Percentiles rank a stretch among this genome's conserved stretches.
phyloP scores from a whole-genome alignment of 352 stramenopile genomes.

The Phytophthora kernoviae region DNA sequence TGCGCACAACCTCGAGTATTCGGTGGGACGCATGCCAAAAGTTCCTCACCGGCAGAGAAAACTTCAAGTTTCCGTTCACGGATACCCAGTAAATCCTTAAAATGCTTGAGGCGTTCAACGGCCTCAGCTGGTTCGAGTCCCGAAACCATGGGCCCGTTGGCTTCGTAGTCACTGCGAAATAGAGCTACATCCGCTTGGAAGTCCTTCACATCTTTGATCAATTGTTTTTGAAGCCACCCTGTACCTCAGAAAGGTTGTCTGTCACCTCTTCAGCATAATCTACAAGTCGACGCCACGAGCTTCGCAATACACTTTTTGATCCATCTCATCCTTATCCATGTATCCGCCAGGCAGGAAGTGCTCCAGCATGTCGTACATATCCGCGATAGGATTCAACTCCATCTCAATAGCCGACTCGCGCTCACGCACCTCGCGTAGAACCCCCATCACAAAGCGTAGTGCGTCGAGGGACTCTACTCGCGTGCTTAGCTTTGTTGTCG shows the following conservation, averaged over 20 bases:
- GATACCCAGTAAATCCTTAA: slow-evolving; percentile 82
- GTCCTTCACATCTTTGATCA: slow-evolving; percentile 88
- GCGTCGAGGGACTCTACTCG: slow-evolving; percentile 75
- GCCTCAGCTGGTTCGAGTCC: slow-evolving; percentile 81
- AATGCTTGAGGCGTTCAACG: slow-evolving; percentile 84
- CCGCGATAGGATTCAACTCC: slow-evolving; percentile 87
- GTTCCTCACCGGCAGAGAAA: slow-evolving; percentile 85
- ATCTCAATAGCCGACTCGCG: slow-evolving; percentile 89
- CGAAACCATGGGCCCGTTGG: slow-evolving; percentile 71
- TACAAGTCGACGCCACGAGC: slow-evolving; percentile 86
- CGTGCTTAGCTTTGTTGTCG: slow-evolving; percentile 68
- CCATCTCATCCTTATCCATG: slow-evolving; percentile 91
- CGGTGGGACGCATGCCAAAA: slow-evolving; percentile 83
- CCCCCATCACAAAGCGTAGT: slow-evolving; percentile 83
- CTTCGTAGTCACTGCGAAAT: slow-evolving; percentile 75
- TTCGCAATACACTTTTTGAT: slow-evolving; percentile 90
- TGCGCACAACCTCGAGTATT: slow-evolving; percentile 86
- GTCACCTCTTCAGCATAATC: slow-evolving; percentile 91
- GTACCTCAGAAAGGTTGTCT: slow-evolving; percentile 82
- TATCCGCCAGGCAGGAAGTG: slow-evolving; percentile 85
- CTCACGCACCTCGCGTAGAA: slow-evolving; percentile 86
- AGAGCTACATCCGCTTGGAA: slow-evolving; percentile 72
- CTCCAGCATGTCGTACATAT: slow-evolving; percentile 92
- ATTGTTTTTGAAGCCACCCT: slow-evolving; percentile 92
- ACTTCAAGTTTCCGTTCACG: slow-evolving; percentile 88